Evolutionary conservation across 768 basidiomycete genomes (phyloP), one percentile per base, ranked within the genome.

Genomic region (Amanita jacksonii): DNA sequence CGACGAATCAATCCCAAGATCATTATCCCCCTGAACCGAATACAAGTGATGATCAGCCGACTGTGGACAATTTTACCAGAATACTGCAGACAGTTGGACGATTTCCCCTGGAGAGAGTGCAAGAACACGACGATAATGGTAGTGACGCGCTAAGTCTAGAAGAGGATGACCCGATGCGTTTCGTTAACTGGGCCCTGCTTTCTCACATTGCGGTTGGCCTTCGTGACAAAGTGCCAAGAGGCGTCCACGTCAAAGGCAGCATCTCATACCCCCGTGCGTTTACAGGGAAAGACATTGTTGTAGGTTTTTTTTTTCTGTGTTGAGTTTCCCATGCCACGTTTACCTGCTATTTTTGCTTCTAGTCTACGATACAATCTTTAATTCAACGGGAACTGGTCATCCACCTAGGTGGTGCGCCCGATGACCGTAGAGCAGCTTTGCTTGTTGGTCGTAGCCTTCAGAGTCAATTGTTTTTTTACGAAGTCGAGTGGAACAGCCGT

Each of bases 271-370:
- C 83, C 4, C 70, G 79, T 3, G 85, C 88, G 16, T 97, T 98
- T 53, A 97, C 94, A 2, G 94, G 94, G 5, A 88, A 87, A 55
- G 91, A 97, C 54, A 79, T 94, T 27, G 90, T 98, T 51, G 86
- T 92, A 64, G 55, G 88, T 32, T 3, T 19, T 28, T 13, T 38
- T 27, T 25, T 27, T 33, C 44, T 0, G 44, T 48, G 4, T 20
- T 19, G 15, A 5, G 18, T 36, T 33, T 16, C 20, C 30, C 10
- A 37, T 18, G 36, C 22, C 19, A 34, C 16, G 41, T 8, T 36
- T 37, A 13, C n/a, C n/a, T n/a, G n/a, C n/a, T n/a, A n/a, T n/a
- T n/a, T n/a, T n/a, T n/a, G n/a, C n/a, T 46, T 50, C 12, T 54
- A 91, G 92, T 88, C 84, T 2, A 87, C 87, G 0, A 88, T 92